Conservation (phyloP, 2,329 filamentous ascomycete genomes). For the Aspergillus amoenus region DNA sequence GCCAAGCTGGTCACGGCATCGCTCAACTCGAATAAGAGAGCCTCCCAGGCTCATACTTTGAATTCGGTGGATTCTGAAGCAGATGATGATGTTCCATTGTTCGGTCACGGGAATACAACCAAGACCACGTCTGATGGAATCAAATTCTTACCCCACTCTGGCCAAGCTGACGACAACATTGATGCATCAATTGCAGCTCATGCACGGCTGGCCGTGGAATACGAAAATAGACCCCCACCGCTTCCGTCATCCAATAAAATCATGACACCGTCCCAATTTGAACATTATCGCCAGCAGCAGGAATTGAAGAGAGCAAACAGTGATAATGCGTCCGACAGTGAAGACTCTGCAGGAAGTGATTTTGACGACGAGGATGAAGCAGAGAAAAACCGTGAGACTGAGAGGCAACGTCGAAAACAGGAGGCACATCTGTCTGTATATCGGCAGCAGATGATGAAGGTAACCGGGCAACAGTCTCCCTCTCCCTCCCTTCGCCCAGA, state of each 20-base stretch:
- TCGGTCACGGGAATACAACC: constrained; percentile 21
- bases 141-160: constrained; percentile 16
- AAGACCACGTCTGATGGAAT: constrained; percentile 10
- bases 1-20: constrained; percentile 39
- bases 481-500: constrained; percentile 54
- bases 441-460: constrained; percentile 95
- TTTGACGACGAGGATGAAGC: constrained; percentile 77
- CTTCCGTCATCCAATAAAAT: constrained; percentile 63
- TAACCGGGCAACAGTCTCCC: constrained; percentile 70
- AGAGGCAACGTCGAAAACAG: constrained; percentile 79
- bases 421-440: constrained; percentile 89
- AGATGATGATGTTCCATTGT: constrained; percentile 28
- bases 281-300: constrained; percentile 67
- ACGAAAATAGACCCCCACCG: constrained; percentile 40
- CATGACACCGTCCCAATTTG: constrained; percentile 88
- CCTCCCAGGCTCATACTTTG: constrained; percentile 22
- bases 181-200: constrained; percentile 41
- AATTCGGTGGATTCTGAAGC: constrained; percentile 20
- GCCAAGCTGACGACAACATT: constrained; percentile 14
- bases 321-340: constrained; percentile 45
- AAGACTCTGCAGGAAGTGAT: constrained; percentile 60
- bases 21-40: constrained; percentile 28
- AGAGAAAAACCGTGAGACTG: constrained; percentile 70
- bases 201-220: constrained; percentile 47
- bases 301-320: constrained; percentile 67